Conservation (phyloP, 345 rosid species). For the Populus davidiana region DNA sequence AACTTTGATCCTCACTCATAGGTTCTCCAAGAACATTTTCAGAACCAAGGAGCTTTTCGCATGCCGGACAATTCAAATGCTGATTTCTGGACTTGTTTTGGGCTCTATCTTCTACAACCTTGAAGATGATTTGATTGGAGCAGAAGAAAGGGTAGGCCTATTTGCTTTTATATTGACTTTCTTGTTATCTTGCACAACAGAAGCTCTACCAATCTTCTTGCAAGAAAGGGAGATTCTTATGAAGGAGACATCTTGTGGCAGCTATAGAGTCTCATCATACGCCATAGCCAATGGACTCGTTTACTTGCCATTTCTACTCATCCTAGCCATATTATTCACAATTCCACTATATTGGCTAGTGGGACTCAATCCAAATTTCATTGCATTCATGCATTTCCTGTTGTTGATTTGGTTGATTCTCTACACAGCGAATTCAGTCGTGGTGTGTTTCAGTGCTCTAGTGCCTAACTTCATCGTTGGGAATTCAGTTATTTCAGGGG, state of each 20-base stretch:
- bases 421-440: conserved; percentile 93
- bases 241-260: conserved; percentile 81
- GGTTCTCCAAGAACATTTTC: conserved; percentile 88
- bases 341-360: conserved; percentile 83
- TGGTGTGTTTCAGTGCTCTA: conserved; percentile 86
- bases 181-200: conserved; percentile 76
- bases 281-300: conserved; percentile 81
- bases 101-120: conserved; percentile 79
- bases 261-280: conserved; percentile 89
- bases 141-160: conserved; percentile 81
- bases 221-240: conserved; percentile 91
- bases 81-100: conserved; percentile 73
- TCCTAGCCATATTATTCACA: conserved; percentile 66
- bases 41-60: conserved; percentile 84
- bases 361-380: conserved; percentile 62
- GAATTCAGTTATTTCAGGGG: conserved; percentile 84
- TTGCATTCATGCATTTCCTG: conserved; percentile 69
- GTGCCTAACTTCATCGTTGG: conserved; percentile 93
- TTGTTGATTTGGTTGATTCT: conserved; percentile 88
- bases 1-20: conserved; percentile 65
- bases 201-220: conserved; percentile 83
- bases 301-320: conserved; percentile 86
- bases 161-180: conserved; percentile 88
- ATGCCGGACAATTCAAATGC: conserved; percentile 77
- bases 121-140: conserved; percentile 57